A percentile compares a stretch with the other conserved stretches of the same genome.
Conservation (phyloP, 441 rosid species). For the Corymbia citriodora region DNA sequence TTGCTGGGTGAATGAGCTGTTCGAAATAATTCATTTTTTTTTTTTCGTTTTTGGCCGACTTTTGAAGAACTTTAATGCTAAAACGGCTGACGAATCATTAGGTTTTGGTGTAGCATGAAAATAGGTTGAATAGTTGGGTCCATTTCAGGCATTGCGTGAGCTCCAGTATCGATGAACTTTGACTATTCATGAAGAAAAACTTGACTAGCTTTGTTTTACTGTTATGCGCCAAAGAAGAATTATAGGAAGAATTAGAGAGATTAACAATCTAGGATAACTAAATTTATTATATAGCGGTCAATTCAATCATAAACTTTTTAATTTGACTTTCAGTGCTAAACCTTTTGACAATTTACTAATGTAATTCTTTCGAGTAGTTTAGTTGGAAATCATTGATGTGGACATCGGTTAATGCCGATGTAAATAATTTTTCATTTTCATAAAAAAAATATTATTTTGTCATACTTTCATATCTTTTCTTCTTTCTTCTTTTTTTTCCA, state of each 20-base stretch:
- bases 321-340: not conserved
- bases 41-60: not conserved
- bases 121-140: not conserved
- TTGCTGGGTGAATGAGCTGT: not conserved
- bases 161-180: not conserved
- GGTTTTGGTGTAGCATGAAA: not conserved
- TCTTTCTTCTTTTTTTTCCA: not conserved
- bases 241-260: not conserved
- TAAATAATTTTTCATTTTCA: not conserved
- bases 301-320: not conserved
- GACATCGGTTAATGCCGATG: rapidly evolving
- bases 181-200: not conserved
- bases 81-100: not conserved
- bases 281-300: rapidly evolving
- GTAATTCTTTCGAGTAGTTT: rapidly evolving
- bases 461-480: not conserved
- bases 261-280: not conserved
- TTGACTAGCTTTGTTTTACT: not conserved
- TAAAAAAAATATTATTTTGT: not conserved
- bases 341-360: not conserved
- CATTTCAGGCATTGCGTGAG: not conserved
- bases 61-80: not conserved
- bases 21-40: not conserved
- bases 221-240: not conserved
- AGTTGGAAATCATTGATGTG: rapidly evolving